These are phyloP conservation scores for Suillus tomentosus DNA, from an alignment of 768 basidiomycete species.

Conservation along the genomic window DNA sequence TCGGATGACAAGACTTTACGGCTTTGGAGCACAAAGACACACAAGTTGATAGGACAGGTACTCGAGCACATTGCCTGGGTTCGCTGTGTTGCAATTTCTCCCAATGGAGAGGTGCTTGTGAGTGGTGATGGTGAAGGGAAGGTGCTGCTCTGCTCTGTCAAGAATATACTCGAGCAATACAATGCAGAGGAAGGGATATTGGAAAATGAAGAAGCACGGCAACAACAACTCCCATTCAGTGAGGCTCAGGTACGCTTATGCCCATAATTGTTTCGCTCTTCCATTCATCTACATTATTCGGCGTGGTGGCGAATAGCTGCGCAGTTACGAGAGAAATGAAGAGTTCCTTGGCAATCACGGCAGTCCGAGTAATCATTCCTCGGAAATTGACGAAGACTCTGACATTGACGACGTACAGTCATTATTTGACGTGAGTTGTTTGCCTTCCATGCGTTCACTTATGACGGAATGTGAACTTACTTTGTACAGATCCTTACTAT, in stretches of 20 bases:
- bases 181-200: background rate
- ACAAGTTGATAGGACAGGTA: constrained; percentile 18
- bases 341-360: background rate
- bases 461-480: background rate
- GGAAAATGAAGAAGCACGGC: background rate
- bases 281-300: background rate
- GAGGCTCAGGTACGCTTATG: background rate
- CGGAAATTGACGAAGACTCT: background rate
- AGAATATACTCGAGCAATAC: background rate
- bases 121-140: constrained; percentile 29
- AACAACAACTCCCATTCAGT: background rate
- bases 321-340: background rate
- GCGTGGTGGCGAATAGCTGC: background rate
- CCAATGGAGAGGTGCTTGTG: constrained; percentile 28
- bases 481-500: background rate
- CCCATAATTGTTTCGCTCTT: too few species aligned
- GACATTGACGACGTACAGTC: background rate
- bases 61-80: constrained; percentile 31
- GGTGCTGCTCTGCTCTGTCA: background rate
- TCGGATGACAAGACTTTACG: constrained; percentile 33
- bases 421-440: background rate
- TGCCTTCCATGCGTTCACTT: background rate
- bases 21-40: constrained; percentile 31
- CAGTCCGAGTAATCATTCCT: background rate
- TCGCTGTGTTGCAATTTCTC: constrained; percentile 33